Evolutionary conservation across 805 yeast species (phyloP).

Genomic region (Candida michaelii): DNA sequence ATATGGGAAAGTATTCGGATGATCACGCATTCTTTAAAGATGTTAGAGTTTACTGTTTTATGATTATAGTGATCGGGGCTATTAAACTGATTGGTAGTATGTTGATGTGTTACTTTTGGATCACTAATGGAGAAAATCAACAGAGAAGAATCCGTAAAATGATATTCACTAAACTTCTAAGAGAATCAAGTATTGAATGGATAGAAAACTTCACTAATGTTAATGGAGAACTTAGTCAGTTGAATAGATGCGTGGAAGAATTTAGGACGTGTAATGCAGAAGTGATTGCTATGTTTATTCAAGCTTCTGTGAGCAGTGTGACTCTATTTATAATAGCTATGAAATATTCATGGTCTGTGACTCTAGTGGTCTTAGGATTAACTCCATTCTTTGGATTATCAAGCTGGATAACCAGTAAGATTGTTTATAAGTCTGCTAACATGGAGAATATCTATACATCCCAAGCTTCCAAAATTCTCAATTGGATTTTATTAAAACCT

Average conservation of each 20-base stretch:
- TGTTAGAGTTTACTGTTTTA: constrained; percentile 27
- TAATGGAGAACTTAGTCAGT: constrained; percentile 63
- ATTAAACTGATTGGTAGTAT: constrained; percentile 40
- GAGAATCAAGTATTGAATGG: constrained; percentile 53
- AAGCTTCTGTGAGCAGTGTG: constrained; percentile 51
- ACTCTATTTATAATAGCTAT: constrained; percentile 66
- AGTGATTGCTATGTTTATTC: constrained; percentile 56
- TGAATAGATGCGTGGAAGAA: constrained; percentile 75
- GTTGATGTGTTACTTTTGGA: constrained; percentile 61
- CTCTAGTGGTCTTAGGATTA: constrained; percentile 72
- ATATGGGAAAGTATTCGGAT: constrained; percentile 29
- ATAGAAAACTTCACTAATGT: constrained; percentile 56
- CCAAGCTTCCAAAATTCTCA: constrained; percentile 56
- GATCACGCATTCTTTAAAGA: constrained; percentile 24
- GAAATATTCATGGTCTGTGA: constrained; percentile 80
- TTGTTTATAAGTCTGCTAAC: constrained; percentile 49
- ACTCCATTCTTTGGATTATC: constrained; percentile 62
- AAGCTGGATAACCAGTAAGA: constrained; percentile 50
- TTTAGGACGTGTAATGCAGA: constrained; percentile 66
- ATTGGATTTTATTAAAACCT: constrained; percentile 68
- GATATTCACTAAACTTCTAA: constrained; percentile 46
- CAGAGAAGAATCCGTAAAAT: constrained; percentile 53
- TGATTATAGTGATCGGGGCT: constrained; percentile 34
- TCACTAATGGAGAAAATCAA: constrained; percentile 69
- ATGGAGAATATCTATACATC: constrained; percentile 59